A percentile compares a stretch with the other conserved stretches of the same genome.
phyloP scores from a whole-genome alignment of 1,139 yeast genomes.

The Keqinozyma sinolaborantium region DNA sequence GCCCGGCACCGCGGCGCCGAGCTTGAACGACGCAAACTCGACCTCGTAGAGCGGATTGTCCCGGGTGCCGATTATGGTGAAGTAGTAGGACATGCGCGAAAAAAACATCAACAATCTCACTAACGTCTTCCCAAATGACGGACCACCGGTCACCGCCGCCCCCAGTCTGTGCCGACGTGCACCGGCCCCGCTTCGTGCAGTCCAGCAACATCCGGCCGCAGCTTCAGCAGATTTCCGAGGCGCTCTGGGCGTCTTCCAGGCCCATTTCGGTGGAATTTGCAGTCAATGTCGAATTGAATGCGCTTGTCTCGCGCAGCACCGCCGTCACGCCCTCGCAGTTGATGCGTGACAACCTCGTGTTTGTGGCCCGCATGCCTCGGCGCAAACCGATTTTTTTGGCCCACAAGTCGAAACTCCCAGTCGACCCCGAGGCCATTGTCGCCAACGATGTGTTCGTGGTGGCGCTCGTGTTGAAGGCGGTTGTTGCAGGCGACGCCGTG shows the following conservation, averaged over 20 bases:
- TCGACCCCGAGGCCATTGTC: constrained; percentile 8
- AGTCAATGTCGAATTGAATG: constrained; percentile 35
- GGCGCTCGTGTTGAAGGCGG: constrained; percentile 21
- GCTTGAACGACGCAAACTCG: constrained; percentile 70
- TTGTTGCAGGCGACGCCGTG: too few relatives aligned
- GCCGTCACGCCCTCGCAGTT: constrained; percentile 28
- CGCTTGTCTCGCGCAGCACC: constrained; percentile 28
- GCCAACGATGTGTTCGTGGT: constrained; percentile 33
- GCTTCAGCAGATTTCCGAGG: too few relatives aligned
- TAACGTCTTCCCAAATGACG: neutral
- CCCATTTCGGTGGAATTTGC: too few relatives aligned
- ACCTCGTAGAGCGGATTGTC: constrained; percentile 87
- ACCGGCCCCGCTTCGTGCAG: constrained; percentile 1
- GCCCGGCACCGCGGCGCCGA: constrained; percentile 49
- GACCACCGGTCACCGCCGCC: constrained; percentile 6
- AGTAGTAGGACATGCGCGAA: constrained; percentile 60
- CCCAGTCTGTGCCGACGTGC: constrained; percentile 5
- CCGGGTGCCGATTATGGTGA: constrained; percentile 82
- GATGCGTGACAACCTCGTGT: constrained; percentile 31
- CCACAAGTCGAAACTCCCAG: constrained; percentile 3
- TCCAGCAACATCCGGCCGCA: neutral
- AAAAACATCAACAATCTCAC: constrained; percentile 3
- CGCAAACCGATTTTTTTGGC: neutral
- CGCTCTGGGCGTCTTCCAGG: too few relatives aligned
- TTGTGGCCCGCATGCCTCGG: constrained; percentile 24